A percentile compares a stretch with the other conserved stretches of the same genome.
phyloP scores from a whole-genome alignment of 2,329 filamentous ascomycete species.

The Scopulariopsis brevicaulis region DNA sequence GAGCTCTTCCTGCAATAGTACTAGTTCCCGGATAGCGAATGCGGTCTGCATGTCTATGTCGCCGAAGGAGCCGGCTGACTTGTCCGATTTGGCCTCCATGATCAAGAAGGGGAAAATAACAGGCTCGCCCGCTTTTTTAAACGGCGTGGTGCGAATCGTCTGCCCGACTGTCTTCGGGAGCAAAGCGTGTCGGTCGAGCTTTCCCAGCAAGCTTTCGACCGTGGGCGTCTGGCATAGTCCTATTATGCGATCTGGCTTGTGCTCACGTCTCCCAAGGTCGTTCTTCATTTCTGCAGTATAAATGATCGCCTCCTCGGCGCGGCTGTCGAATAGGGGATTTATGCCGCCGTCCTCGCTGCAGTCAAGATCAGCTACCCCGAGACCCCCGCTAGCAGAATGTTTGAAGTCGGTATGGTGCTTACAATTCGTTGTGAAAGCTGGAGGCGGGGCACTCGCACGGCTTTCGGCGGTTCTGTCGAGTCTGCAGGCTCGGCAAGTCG shows the following conservation, averaged over 20 bases:
- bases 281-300: not conserved
- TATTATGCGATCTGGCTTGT: not conserved
- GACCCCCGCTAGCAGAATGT: not conserved
- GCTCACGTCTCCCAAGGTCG: not conserved
- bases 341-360: not conserved
- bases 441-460: not conserved
- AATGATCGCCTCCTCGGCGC: not conserved
- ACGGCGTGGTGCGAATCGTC: not conserved
- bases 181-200: not conserved
- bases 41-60: conserved; percentile 7
- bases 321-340: not conserved
- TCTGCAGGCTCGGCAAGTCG: not conserved
- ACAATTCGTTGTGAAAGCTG: not conserved
- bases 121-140: not conserved
- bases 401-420: not conserved
- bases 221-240: not conserved
- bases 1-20: conserved; percentile 6
- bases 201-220: not conserved
- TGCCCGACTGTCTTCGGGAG: not conserved
- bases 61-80: not conserved
- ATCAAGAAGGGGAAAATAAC: conserved; percentile 8
- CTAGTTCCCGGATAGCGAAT: conserved; percentile 7
- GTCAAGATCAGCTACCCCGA: not conserved
- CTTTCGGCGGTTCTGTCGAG: not conserved
- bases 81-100: conserved; percentile 8